Percentiles rank a stretch among this genome's conserved stretches.
Conservation (phyloP, 192 early-diverging fungal genomes). For the Rhizophagus clarus region DNA sequence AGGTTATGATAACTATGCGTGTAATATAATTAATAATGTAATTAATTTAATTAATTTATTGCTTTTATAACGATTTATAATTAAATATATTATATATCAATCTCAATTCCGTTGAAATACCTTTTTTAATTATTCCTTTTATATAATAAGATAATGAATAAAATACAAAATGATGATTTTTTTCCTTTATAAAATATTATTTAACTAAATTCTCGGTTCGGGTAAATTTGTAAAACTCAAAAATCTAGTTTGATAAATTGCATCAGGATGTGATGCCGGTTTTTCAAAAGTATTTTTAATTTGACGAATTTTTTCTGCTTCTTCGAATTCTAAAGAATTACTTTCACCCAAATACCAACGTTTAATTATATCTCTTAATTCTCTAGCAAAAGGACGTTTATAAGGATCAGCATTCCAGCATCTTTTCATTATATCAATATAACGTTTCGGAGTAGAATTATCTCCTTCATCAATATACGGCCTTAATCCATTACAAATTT, state of each 20-base stretch:
- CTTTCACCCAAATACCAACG: background rate
- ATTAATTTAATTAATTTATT: no score
- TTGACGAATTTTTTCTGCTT: background rate
- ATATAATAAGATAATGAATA: no score
- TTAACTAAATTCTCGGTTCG: background rate
- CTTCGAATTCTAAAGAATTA: background rate
- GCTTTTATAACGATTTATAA: no score
- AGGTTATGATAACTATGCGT: no score
- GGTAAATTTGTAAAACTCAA: background rate
- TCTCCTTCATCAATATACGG: background rate
- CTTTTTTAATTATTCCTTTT: no score
- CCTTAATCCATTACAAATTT: constrained; percentile 6
- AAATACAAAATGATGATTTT: no score
- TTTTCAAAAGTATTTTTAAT: background rate
- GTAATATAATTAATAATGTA: no score
- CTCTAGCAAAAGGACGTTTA: constrained; percentile 14
- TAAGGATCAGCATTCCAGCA: constrained; percentile 26
- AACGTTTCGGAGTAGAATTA: background rate
- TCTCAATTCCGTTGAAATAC: no score
- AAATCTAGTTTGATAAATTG: constrained; percentile 1
- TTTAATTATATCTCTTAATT: constrained; percentile 42
- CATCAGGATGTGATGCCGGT: background rate
- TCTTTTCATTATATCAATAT: constrained; percentile 9
- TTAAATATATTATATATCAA: no score
- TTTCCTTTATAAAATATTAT: no score